Percentiles rank a stretch among this genome's conserved stretches.
phyloP scores from a whole-genome alignment of 169 alveolate genomes.

The Cryptosporidium baileyi region DNA sequence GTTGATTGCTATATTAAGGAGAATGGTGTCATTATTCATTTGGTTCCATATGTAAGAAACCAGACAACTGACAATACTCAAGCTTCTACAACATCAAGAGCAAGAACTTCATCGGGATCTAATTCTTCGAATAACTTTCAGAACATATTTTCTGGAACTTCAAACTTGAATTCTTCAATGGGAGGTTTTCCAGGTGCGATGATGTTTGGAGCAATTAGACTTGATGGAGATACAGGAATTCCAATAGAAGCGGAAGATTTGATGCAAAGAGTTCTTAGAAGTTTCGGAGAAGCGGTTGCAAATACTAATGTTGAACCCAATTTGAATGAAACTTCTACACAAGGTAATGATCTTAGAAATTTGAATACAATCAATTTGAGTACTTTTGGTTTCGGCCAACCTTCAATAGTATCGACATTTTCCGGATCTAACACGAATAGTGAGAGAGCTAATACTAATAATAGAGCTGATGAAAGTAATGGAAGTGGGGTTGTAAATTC shows the following conservation, averaged over 20 bases:
- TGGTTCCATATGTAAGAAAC: slow-evolving; percentile 52
- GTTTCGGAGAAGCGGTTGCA: slow-evolving; percentile 42
- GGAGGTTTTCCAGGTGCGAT: slow-evolving; percentile 68
- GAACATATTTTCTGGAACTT: not conserved
- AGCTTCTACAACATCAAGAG: not conserved
- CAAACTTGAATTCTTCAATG: not conserved
- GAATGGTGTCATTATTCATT: slow-evolving; percentile 39
- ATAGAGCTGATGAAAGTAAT: not conserved
- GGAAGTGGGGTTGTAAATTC: not conserved
- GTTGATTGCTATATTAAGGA: slow-evolving; percentile 22
- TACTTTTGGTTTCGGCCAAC: not conserved
- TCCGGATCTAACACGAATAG: not conserved
- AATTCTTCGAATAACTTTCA: not conserved
- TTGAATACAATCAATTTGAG: not conserved
- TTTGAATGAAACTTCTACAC: not conserved
- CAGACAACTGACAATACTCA: not conserved
- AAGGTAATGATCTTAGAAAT: not conserved
- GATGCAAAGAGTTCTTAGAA: slow-evolving; percentile 58
- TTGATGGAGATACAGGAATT: slow-evolving; percentile 16
- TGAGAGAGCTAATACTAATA: not conserved
- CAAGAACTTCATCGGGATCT: not conserved
- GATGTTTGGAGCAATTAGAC: slow-evolving; percentile 65
- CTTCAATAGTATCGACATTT: not conserved
- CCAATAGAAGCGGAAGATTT: slow-evolving; percentile 58
- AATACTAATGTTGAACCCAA: not conserved